A percentile compares a stretch with the other conserved stretches of the same genome.
Conservation (phyloP, 805 yeast species). For the Schizosaccharomyces japonicus region DNA sequence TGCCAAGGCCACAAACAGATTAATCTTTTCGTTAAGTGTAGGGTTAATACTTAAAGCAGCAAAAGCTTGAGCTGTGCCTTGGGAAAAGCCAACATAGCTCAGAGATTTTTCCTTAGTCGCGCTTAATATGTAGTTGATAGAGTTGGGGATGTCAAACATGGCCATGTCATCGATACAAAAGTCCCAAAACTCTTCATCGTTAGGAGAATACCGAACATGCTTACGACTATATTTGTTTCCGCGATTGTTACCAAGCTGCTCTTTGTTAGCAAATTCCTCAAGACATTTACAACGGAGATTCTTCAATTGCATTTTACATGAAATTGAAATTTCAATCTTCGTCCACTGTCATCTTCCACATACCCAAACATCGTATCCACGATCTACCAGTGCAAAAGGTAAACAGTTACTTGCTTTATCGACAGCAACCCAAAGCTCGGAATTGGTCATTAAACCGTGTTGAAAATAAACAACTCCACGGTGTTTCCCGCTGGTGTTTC, state of each 20-base stretch:
- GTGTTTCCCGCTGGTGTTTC: too few relatives aligned
- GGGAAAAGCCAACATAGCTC: conserved; percentile 70
- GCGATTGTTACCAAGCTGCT: conserved; percentile 52
- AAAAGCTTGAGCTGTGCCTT: conserved; percentile 82
- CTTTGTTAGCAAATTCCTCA: background rate
- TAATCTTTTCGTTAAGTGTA: conserved; percentile 30
- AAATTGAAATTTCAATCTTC: background rate
- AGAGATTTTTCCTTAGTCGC: conserved; percentile 25
- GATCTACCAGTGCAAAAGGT: conserved; percentile 52
- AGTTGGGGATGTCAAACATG: conserved; percentile 64
- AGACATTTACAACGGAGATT: background rate
- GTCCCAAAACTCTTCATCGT: conserved; percentile 48
- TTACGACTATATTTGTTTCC: conserved; percentile 83
- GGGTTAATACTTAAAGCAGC: conserved; percentile 51
- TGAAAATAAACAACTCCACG: conserved; percentile 70
- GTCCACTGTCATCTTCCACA: background rate
- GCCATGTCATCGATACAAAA: conserved; percentile 84
- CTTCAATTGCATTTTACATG: background rate
- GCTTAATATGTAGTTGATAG: conserved; percentile 46
- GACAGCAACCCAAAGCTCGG: conserved; percentile 54
- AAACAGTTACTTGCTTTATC: conserved; percentile 27
- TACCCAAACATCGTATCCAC: conserved; percentile 56
- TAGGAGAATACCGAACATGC: conserved; percentile 28
- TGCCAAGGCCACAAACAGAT: conserved; percentile 53
- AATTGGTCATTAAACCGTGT: conserved; percentile 75